A percentile compares a stretch with the other conserved stretches of the same genome.
Evolutionary conservation across 441 rosid species (phyloP).

Genomic region (Pelargonium citronellum): DNA sequence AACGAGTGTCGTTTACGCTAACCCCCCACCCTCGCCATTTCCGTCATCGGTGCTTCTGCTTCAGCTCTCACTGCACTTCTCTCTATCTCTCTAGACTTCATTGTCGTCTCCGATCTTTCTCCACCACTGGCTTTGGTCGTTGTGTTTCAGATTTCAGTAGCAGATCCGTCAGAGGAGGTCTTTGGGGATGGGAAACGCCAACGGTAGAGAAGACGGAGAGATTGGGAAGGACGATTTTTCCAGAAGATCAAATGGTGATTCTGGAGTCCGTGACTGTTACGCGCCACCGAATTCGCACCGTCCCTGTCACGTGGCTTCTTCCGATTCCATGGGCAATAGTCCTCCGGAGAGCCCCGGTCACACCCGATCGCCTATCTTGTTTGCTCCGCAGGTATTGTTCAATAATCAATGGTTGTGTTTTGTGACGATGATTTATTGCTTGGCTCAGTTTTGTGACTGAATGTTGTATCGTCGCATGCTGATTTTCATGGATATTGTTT

Average conservation of each 20-base stretch:
- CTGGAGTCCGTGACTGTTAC: constrained; percentile 16
- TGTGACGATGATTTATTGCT: neutral
- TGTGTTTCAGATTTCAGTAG: neutral
- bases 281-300: constrained; percentile 20
- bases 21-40: no score
- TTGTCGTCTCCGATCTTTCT: no score
- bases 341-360: constrained; percentile 51
- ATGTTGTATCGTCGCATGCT: neutral
- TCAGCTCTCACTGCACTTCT: neutral
- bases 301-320: constrained; percentile 29
- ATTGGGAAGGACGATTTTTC: constrained; percentile 23
- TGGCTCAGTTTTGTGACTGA: neutral
- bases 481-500: neutral
- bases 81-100: no score
- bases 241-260: constrained; percentile 36
- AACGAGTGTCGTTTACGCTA: neutral
- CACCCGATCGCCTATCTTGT: constrained; percentile 56
- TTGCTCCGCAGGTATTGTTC: constrained; percentile 58
- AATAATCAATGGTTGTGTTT: neutral
- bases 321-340: constrained; percentile 37
- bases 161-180: constrained; percentile 14
- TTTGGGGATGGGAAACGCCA: constrained; percentile 59
- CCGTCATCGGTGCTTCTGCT: no score
- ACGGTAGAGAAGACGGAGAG: constrained; percentile 44
- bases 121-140: neutral